These are phyloP conservation scores for Nitzschia palea DNA, from an alignment of 108 stramenopile genomes.

Conservation along the genomic window DNA sequence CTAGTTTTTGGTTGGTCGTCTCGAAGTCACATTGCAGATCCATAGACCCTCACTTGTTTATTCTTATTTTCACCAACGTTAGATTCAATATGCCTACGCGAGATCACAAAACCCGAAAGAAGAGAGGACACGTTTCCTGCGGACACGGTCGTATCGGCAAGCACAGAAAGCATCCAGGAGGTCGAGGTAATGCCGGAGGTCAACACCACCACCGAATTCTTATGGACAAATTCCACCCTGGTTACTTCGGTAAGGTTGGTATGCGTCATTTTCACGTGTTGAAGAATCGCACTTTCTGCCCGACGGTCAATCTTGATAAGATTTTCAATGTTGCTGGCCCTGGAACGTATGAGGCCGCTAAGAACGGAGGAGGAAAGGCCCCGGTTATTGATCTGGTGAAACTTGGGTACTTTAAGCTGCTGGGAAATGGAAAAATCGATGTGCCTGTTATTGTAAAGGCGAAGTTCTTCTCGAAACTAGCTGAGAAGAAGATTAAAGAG, in stretches of 20 bases:
- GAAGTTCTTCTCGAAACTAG: constrained; percentile 97
- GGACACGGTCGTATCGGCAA: constrained; percentile 99
- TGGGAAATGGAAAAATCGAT: constrained; percentile 96
- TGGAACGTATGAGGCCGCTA: constrained; percentile 96
- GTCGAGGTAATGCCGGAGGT: constrained; percentile 99
- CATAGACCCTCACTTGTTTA: no score
- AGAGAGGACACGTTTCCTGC: constrained; percentile 98
- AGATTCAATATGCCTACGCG: constrained; percentile 90
- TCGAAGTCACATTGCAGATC: no score
- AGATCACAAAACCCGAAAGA: constrained; percentile 94
- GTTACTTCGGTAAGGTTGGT: constrained; percentile 99
- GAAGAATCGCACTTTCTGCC: constrained; percentile 92
- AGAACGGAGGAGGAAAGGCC: constrained; percentile 94
- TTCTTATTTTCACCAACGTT: no score
- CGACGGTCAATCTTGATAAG: constrained; percentile 97
- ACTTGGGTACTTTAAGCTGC: constrained; percentile 98
- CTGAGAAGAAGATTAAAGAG: constrained; percentile 98
- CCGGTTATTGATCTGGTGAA: constrained; percentile 97
- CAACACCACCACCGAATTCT: constrained; percentile 99
- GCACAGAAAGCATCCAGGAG: constrained; percentile 99
- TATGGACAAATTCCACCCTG: constrained; percentile 99
- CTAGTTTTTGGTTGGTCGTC: no score
- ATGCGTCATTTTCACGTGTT: constrained; percentile 98
- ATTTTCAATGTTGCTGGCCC: constrained; percentile 95
- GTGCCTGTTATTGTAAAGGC: constrained; percentile 99